Evolutionary conservation across 1,284 basidiomycete species (phyloP), one percentile per base, ranked within the genome.

Genomic region (Puccinia polysora): DNA sequence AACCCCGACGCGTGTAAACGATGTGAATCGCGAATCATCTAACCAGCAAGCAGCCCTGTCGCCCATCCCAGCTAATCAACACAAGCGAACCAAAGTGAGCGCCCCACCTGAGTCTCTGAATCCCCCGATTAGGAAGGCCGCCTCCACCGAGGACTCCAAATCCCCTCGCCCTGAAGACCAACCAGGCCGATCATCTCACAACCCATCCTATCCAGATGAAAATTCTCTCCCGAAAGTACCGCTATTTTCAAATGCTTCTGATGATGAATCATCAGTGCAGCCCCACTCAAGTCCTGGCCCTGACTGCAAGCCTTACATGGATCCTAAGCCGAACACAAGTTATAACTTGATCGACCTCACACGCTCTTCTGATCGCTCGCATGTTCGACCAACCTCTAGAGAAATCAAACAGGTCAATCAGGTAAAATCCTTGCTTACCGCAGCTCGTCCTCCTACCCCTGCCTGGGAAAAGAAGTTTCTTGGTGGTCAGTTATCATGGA

Each of bases 401-500:
- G 45, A 60, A 28, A 43, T 60, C 10, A 60, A 60, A 60, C 36
- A 23, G 5, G 56, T 40, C 23, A 10, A 59, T 15, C 34, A 38
- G 20, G 38, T 28, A 28, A 12, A 20, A 23, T 60, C 58, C 45
- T 40, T 23, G 40, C 58, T 43, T 15, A 36, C 58, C 14, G 2
- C 58, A 28, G 8, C 23, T 45, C 58, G 58, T n/a, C 23, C 20
- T 3, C 30, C 58, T 43, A 40, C 43, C 4, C 56, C 56, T 7
- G 38, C 56, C 56, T 59, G 58, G 38, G 38, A 60, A 60, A 60
- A 23, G 12, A 60, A 45, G 58, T 60, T 43, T 18, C 40, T 60
- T 15, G 58, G 58, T 25, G 58, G 58, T 60, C 38, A 60, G 58
- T 60, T 60, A 4, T 12, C 23, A 43, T 14, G 58, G 7, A 8